Conservation (phyloP, 371 early-diverging fungal species). For the Entomophthora muscae region DNA sequence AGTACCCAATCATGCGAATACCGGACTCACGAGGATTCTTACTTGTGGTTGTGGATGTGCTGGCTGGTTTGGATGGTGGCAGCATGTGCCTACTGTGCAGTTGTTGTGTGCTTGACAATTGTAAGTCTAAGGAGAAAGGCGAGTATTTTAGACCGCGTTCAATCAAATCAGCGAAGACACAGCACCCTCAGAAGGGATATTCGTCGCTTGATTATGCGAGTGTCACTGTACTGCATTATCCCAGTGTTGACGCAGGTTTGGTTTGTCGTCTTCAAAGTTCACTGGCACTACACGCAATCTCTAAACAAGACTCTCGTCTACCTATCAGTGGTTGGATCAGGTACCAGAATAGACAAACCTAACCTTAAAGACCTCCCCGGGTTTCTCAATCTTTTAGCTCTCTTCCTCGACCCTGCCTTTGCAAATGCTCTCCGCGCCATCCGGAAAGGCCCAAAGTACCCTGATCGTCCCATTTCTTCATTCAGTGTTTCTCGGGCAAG, state of each 20-base stretch:
- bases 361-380: neutral
- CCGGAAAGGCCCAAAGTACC: neutral
- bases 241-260: neutral
- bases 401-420: neutral
- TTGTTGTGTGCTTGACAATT: neutral
- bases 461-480: no score
- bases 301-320: neutral
- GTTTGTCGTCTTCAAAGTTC: neutral
- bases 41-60: neutral
- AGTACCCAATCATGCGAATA: neutral
- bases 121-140: neutral
- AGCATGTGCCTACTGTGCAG: neutral
- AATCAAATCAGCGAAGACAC: neutral
- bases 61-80: neutral
- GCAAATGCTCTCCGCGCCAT: neutral
- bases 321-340: neutral
- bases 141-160: neutral
- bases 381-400: neutral
- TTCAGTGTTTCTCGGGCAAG: no score
- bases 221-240: conserved; percentile 1
- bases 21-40: neutral
- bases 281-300: neutral
- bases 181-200: neutral
- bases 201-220: neutral
- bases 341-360: neutral